Evolutionary conservation across 83 land plant species (phyloP).

Genomic region (Picea engelmannii): DNA sequence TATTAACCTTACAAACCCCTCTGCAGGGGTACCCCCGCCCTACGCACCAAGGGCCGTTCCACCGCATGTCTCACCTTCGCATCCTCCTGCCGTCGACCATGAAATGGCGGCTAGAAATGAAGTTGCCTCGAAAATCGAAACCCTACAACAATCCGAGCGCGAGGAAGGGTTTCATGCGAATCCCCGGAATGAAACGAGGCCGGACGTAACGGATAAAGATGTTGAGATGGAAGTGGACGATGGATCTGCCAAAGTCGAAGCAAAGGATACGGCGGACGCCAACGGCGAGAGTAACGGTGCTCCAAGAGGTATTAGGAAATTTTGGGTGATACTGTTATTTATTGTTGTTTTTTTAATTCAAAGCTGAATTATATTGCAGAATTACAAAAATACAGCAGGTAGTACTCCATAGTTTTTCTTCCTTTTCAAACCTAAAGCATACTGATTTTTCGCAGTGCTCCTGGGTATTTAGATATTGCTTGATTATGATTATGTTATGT

Average conservation of each 20-base stretch:
- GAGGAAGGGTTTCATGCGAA: neutral
- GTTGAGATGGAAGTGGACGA: neutral
- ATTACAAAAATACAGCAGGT: too few species aligned
- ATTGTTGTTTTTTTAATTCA: too few species aligned
- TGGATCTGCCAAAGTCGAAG: neutral
- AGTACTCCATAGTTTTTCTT: too few species aligned
- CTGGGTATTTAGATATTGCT: too few species aligned
- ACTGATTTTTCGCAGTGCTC: too few species aligned
- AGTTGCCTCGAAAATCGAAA: neutral
- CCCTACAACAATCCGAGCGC: too few species aligned
- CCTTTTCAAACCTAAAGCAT: too few species aligned
- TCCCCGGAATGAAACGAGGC: neutral
- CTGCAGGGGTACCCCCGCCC: neutral
- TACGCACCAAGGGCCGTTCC: neutral
- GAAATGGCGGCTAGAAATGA: neutral
- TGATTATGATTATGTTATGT: too few species aligned
- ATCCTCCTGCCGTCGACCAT: neutral
- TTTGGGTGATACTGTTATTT: neutral
- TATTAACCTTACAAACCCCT: too few species aligned
- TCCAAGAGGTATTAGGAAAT: neutral
- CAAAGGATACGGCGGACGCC: neutral
- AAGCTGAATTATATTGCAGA: too few species aligned
- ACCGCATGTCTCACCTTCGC: neutral
- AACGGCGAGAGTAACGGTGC: slow-evolving; percentile 13
- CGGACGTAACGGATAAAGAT: neutral